Evolutionary conservation across 257 asterid genomes (phyloP).

Genomic region (Sherardia arvensis): DNA sequence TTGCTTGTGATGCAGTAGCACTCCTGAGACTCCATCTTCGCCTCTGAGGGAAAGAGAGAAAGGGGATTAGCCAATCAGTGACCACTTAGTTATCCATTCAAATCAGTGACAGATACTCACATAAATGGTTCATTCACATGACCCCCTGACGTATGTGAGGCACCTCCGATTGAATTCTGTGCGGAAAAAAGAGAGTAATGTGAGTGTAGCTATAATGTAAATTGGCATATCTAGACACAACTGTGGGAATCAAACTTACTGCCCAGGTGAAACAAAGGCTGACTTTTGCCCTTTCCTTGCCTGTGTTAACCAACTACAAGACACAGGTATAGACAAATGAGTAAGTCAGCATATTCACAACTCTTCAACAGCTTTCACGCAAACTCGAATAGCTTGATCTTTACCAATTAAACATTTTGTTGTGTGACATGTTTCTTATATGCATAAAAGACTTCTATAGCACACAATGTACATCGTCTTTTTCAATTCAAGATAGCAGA

Average conservation of each 20-base stretch:
- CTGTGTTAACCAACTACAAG: slow-evolving; percentile 88
- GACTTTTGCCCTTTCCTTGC: slow-evolving; percentile 98
- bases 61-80: slow-evolving; percentile 17
- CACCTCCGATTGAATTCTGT: slow-evolving; percentile 97
- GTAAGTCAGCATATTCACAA: slow-evolving; percentile 1
- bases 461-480: background rate
- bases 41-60: slow-evolving; percentile 33
- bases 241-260: slow-evolving; percentile 41
- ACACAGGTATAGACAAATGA: slow-evolving; percentile 14
- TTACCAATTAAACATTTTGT: background rate
- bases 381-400: background rate
- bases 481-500: background rate
- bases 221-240: slow-evolving; percentile 5
- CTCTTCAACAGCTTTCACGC: background rate
- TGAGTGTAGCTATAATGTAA: slow-evolving; percentile 16
- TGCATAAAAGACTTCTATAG: background rate
- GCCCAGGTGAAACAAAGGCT: slow-evolving; percentile 97
- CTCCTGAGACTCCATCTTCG: slow-evolving; percentile 99
- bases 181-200: slow-evolving; percentile 5
- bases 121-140: slow-evolving; percentile 92
- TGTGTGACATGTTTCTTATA: background rate
- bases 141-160: slow-evolving; percentile 83
- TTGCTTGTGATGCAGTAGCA: slow-evolving; percentile 99
- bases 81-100: slow-evolving; percentile 1
- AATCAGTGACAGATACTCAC: slow-evolving; percentile 41